Base-by-base conservation (phyloP, 169 alveolate species). In the Cryptosporidium tyzzeri region DNA sequence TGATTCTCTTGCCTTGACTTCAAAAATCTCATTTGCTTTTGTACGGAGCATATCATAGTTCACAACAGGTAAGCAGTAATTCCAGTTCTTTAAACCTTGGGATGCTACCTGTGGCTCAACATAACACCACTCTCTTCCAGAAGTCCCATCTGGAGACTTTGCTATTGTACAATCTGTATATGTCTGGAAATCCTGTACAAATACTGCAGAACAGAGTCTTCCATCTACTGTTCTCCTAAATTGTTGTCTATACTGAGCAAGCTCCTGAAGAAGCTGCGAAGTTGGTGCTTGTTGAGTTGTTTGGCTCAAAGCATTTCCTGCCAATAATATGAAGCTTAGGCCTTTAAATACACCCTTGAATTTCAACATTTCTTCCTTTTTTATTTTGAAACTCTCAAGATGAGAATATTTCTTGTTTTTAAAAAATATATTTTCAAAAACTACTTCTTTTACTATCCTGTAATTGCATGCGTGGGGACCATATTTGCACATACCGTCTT, bases 71-170 rank as follows among this genome's bases (percentile, higher is more conserved):
- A 92, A 94, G 69, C 98, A 95, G 58, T 93, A 95, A 85, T 95
- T 96, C 98, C 98, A 95, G 74, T 95, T 97, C 33, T 92, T 87
- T 39, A 89, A 86, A 23, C 98, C 98, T 50, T 93, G 95, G 35
- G 98, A 97, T 55, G 96, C 91, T 12, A 96, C 94, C 69, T 96
- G 98, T 58, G 96, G 96, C 84, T 96, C 98, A 35, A 94, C 96
- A 71, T 96, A 96, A 80, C 98, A 96, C 98, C 98, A 96, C 61
- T 96, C 97, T 23, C 94, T 84, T 91, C 97, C 97, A 9, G 92
- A 89, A 16, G 97, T 93, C 26, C 97, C 97, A 73, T 95, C 97
- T 0, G 97, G 98, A 21, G 98, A 94, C n/a, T 93, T 92, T 39
- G 96, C 95, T 35, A 69, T 92, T 26, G 98, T 94, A 70, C 98